Evolutionary conservation across 2,329 filamentous ascomycete genomes (phyloP).

Genomic region (Talaromyces verruculosus): DNA sequence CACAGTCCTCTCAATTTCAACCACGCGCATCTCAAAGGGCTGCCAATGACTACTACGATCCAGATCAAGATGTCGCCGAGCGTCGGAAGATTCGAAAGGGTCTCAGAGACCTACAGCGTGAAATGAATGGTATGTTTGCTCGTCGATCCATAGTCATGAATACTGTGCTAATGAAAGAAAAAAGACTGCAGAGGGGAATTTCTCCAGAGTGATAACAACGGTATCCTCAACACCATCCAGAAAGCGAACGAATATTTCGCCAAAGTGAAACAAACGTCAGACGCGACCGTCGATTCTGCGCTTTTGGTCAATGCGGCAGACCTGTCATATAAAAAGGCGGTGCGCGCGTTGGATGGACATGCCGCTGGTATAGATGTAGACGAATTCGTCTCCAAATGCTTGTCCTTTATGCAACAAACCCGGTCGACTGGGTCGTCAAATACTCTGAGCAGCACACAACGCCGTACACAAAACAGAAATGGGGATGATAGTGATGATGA

Average conservation of each 20-base stretch:
- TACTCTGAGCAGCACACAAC: slow-evolving; percentile 40
- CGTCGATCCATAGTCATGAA: background rate
- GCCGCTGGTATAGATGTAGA: slow-evolving; percentile 81
- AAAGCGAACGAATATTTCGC: slow-evolving; percentile 65
- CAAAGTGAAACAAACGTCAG: slow-evolving; percentile 79
- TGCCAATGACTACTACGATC: slow-evolving; percentile 65
- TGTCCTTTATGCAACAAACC: slow-evolving; percentile 77
- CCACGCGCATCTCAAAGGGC: slow-evolving; percentile 31
- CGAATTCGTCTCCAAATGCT: slow-evolving; percentile 87
- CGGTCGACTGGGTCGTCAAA: slow-evolving; percentile 56
- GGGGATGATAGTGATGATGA: slow-evolving; percentile 67
- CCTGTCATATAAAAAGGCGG: slow-evolving; percentile 73
- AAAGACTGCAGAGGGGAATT: slow-evolving; percentile 71
- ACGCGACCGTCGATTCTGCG: slow-evolving; percentile 88
- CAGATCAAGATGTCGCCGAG: slow-evolving; percentile 74
- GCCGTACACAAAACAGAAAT: slow-evolving; percentile 39
- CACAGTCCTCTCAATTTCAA: slow-evolving; percentile 28
- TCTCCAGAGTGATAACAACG: slow-evolving; percentile 63
- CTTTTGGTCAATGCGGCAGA: slow-evolving; percentile 79
- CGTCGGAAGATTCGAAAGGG: slow-evolving; percentile 68
- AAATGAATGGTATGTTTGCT: slow-evolving; percentile 55
- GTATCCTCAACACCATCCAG: slow-evolving; percentile 65
- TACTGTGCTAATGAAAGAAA: slow-evolving; percentile 20
- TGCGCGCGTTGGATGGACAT: slow-evolving; percentile 69
- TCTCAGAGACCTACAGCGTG: slow-evolving; percentile 65